Evolutionary conservation across 1,284 basidiomycete species (phyloP).

Genomic region (Neotropicomus parvogracilis): DNA sequence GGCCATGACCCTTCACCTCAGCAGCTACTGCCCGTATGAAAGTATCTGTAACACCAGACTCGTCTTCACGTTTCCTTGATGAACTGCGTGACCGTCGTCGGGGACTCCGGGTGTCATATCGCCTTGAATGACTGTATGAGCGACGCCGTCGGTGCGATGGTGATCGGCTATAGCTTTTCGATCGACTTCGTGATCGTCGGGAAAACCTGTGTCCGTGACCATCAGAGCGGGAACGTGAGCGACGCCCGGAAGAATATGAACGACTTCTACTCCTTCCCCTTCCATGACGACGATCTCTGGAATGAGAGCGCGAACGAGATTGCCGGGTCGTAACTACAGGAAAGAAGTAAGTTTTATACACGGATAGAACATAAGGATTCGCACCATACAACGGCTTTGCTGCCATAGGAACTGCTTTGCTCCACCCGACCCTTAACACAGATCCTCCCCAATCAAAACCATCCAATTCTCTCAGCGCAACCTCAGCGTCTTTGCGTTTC

Average conservation of each 20-base stretch:
- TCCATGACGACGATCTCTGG: conserved; percentile 24
- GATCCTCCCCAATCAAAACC: conserved; percentile 91
- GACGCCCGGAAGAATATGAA: conserved; percentile 40
- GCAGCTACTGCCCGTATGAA: conserved; percentile 84
- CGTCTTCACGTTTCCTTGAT: conserved; percentile 37
- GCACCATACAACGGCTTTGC: conserved; percentile 76
- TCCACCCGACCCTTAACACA: conserved; percentile 87
- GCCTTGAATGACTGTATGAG: conserved; percentile 33
- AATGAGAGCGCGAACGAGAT: conserved; percentile 34
- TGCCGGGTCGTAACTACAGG: conserved; percentile 32
- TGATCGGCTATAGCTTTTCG: conserved; percentile 42
- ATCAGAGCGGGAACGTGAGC: conserved; percentile 50
- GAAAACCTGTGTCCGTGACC: conserved; percentile 32
- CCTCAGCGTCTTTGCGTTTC: conserved; percentile 87
- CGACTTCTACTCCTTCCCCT: conserved; percentile 35
- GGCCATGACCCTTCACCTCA: conserved; percentile 79
- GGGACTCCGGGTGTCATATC: conserved; percentile 42
- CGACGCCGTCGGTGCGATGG: conserved; percentile 35
- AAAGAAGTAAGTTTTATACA: neutral
- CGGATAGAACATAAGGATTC: conserved; percentile 23
- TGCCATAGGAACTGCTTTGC: conserved; percentile 88
- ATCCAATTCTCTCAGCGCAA: conserved; percentile 81
- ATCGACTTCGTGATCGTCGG: conserved; percentile 44
- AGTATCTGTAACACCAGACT: conserved; percentile 69
- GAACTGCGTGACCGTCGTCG: conserved; percentile 38